A percentile compares a stretch with the other conserved stretches of the same genome.
Conservation (phyloP, 768 basidiomycete species). For the Stropharia rugosoannulata region DNA sequence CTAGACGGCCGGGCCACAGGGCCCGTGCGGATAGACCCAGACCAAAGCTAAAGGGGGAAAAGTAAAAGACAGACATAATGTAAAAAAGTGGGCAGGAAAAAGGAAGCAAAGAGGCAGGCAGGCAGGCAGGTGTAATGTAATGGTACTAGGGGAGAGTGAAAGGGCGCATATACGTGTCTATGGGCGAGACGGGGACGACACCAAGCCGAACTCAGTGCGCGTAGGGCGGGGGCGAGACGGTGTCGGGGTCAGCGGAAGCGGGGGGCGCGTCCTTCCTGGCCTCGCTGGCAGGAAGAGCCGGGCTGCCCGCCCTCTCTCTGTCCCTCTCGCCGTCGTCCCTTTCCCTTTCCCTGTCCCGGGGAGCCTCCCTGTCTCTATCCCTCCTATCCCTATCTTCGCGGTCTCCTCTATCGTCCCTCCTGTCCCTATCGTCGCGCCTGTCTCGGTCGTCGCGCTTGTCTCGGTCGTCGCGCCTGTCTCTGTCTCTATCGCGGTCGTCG, state of each 20-base stretch:
- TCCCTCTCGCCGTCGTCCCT: slow-evolving; percentile 6
- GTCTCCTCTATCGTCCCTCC: background rate
- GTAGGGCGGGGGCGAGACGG: background rate
- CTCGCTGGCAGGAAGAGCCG: background rate
- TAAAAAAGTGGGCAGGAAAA: too few species aligned
- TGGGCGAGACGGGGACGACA: background rate
- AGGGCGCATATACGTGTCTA: too few species aligned
- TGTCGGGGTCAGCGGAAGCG: slow-evolving; percentile 25
- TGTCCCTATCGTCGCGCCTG: slow-evolving; percentile 18
- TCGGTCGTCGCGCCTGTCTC: slow-evolving; percentile 18
- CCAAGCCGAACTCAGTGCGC: background rate
- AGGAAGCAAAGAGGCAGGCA: too few species aligned
- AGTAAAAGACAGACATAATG: too few species aligned
- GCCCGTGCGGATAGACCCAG: too few species aligned
- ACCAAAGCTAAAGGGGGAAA: too few species aligned
- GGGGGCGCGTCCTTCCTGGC: slow-evolving; percentile 50
- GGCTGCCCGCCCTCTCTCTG: slow-evolving; percentile 51
- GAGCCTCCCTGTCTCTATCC: slow-evolving; percentile 17
- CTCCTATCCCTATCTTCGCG: slow-evolving; percentile 22
- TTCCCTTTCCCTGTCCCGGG: slow-evolving; percentile 20
- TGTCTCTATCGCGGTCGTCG: slow-evolving; percentile 24
- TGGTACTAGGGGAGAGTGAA: too few species aligned
- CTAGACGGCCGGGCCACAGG: too few species aligned
- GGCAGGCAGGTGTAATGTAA: too few species aligned
- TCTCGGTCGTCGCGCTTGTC: slow-evolving; percentile 15